These are phyloP conservation scores for Pseudogymnoascus sp. DNA, from an alignment of 2,329 filamentous ascomycete species.

Conservation along the genomic window DNA sequence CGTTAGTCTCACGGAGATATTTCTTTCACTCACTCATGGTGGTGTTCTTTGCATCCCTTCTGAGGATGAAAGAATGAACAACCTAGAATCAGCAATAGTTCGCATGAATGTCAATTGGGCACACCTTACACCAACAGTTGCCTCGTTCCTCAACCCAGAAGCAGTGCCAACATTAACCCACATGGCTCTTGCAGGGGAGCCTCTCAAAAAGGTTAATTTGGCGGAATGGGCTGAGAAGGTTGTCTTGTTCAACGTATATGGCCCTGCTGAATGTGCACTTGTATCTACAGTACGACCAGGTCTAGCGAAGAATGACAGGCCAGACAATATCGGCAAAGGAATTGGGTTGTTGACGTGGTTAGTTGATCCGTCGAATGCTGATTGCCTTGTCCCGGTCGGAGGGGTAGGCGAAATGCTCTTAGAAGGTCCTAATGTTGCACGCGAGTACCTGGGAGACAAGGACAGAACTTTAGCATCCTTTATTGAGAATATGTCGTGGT, in stretches of 20 bases:
- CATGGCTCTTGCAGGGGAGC: conserved; percentile 43
- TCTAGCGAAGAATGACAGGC: neutral
- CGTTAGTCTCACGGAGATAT: conserved; percentile 17
- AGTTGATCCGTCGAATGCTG: conserved; percentile 12
- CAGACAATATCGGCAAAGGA: neutral
- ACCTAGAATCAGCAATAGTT: conserved; percentile 15
- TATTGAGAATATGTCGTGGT: conserved; percentile 12
- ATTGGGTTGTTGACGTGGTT: conserved; percentile 11
- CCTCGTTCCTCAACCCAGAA: conserved; percentile 13
- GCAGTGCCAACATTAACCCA: conserved; percentile 11
- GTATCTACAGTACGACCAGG: neutral
- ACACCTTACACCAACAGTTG: conserved; percentile 18
- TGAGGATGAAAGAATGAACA: conserved; percentile 17
- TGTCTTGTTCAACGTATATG: conserved; percentile 48
- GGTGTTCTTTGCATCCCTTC: conserved; percentile 19
- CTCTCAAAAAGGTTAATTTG: conserved; percentile 32
- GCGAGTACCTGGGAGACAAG: conserved; percentile 13
- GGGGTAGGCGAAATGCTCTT: conserved; percentile 14
- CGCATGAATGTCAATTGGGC: conserved; percentile 16
- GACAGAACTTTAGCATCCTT: conserved; percentile 14
- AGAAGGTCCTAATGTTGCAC: conserved; percentile 13
- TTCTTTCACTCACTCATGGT: conserved; percentile 17
- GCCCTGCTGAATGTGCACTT: conserved; percentile 66
- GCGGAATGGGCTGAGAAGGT: conserved; percentile 28
- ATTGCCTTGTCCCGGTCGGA: conserved; percentile 9